A percentile compares a stretch with the other conserved stretches of the same genome.
Conservation (phyloP, 2,329 filamentous ascomycete species). For the Juglanconis oblonga region DNA sequence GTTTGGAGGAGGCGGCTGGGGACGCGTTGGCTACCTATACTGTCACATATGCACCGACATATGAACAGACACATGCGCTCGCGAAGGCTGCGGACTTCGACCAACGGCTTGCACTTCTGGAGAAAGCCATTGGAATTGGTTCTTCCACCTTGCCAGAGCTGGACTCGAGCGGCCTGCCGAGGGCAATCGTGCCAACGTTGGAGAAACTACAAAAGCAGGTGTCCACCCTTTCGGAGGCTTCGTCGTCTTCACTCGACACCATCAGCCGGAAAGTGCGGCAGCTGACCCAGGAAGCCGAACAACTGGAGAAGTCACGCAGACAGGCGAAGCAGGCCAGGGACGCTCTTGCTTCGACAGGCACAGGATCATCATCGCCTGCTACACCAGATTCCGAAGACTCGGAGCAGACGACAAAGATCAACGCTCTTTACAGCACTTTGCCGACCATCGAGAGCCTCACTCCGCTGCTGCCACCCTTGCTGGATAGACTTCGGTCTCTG, state of each 20-base stretch:
- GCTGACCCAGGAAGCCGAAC: constrained; percentile 70
- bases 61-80: constrained; percentile 68
- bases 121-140: constrained; percentile 77
- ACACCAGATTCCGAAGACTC: constrained; percentile 45
- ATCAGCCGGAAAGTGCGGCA: constrained; percentile 67
- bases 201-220: constrained; percentile 80
- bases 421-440: constrained; percentile 83
- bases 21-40: constrained; percentile 53
- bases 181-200: constrained; percentile 78
- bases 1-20: constrained; percentile 24
- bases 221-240: constrained; percentile 68
- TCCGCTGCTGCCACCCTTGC: constrained; percentile 77
- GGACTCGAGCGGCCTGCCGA: constrained; percentile 52
- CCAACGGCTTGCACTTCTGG: constrained; percentile 71
- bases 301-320: constrained; percentile 62
- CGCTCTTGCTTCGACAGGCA: constrained; percentile 47
- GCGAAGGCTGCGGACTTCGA: constrained; percentile 87
- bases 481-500: constrained; percentile 82
- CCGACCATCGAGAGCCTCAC: constrained; percentile 84
- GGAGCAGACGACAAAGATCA: constrained; percentile 83
- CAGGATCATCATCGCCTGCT: constrained; percentile 22
- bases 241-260: constrained; percentile 68
- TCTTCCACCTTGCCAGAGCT: constrained; percentile 64
- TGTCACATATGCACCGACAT: constrained; percentile 61
- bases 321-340: constrained; percentile 62